Evolutionary conservation across 2,329 filamentous ascomycete species (phyloP).

Genomic region (Lojkania enalia): DNA sequence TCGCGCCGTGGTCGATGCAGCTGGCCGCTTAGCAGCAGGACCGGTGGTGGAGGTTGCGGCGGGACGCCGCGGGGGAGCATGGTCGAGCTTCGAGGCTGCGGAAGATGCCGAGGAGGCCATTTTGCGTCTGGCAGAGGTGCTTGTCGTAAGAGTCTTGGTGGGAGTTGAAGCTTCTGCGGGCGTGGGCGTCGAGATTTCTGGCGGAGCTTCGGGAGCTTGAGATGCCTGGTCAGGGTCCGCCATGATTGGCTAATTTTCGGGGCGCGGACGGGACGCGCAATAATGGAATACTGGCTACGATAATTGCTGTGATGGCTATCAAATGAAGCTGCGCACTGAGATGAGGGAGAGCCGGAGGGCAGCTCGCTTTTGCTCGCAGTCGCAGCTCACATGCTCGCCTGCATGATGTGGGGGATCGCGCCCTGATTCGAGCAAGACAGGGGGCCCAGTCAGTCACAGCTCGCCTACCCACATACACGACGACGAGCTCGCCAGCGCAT

Average conservation of each 20-base stretch:
- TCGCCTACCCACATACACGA: background rate
- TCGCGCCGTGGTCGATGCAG: constrained; percentile 23
- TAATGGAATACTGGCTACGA: background rate
- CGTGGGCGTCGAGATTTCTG: background rate
- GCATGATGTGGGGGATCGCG: background rate
- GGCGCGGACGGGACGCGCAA: background rate
- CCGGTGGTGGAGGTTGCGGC: constrained; percentile 18
- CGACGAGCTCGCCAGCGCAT: background rate
- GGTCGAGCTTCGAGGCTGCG: constrained; percentile 29
- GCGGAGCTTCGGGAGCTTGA: background rate
- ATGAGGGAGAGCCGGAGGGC: too few relatives aligned
- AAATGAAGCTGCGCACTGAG: background rate
- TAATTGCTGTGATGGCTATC: background rate
- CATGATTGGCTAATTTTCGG: background rate
- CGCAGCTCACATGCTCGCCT: background rate
- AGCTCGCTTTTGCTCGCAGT: too few relatives aligned
- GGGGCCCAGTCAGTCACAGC: background rate
- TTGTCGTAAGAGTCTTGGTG: background rate
- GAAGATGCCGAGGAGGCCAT: constrained; percentile 38
- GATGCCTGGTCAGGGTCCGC: background rate
- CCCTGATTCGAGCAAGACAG: background rate
- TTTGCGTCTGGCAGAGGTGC: constrained; percentile 28
- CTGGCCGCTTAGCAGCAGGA: constrained; percentile 19
- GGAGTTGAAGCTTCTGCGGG: background rate
- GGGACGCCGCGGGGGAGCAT: constrained; percentile 33